Evolutionary conservation across 305 asterid species (phyloP).

Genomic region (Ajuga reptans): DNA sequence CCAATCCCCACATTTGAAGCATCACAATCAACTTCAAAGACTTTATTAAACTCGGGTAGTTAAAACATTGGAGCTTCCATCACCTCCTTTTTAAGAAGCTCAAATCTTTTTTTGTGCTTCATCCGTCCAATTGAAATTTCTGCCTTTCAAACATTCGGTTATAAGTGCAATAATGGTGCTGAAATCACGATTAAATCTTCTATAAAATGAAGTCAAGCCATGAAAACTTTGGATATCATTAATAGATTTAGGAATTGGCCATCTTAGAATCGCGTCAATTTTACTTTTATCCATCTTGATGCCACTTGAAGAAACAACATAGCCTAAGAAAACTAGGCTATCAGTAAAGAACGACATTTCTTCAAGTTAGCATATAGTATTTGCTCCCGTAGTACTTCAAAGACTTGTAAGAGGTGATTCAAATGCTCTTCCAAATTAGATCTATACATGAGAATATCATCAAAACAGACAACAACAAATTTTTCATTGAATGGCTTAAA

Average conservation of each 20-base stretch:
- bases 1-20: too few relatives aligned
- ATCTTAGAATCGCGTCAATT: too few relatives aligned
- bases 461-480: conserved; percentile 22
- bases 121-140: background rate
- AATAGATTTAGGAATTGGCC: too few relatives aligned
- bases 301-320: background rate
- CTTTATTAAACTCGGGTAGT: too few relatives aligned
- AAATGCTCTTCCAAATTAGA: background rate
- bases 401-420: background rate
- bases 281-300: background rate
- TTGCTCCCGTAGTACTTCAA: background rate
- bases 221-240: too few relatives aligned
- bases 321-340: background rate
- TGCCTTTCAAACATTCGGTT: background rate
- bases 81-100: too few relatives aligned
- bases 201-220: background rate
- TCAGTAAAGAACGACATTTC: conserved; percentile 13
- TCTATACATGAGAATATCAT: conserved; percentile 8
- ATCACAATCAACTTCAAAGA: too few relatives aligned
- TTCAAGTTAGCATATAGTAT: background rate
- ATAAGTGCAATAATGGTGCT: background rate
- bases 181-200: background rate
- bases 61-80: too few relatives aligned
- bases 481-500: conserved; percentile 12
- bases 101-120: background rate